phyloP scores from a whole-genome alignment of 805 yeast genomes.

The Yamadazyma ubonensis region DNA sequence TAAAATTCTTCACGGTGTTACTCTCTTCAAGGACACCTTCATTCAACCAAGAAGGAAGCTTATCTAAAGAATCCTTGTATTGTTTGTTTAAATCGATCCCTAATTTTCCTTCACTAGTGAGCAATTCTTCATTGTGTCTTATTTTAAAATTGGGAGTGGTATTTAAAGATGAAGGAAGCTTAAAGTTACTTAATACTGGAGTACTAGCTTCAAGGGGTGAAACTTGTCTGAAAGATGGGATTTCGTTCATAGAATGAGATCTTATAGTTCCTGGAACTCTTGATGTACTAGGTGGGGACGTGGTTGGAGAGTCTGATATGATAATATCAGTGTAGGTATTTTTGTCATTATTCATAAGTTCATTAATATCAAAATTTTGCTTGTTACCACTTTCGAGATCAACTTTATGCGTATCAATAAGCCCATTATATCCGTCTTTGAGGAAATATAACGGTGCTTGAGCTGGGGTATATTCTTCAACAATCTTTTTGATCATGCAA shows the following conservation, averaged over 20 bases:
- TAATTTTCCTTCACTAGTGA: conserved; percentile 40
- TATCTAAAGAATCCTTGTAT: conserved; percentile 1
- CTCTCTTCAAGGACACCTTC: conserved; percentile 13
- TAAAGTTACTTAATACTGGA: conserved; percentile 51
- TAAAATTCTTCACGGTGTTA: conserved; percentile 41
- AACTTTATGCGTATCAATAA: neutral
- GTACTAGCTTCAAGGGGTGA: conserved; percentile 21
- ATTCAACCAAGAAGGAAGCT: conserved; percentile 33
- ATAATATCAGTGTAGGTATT: conserved; percentile 9
- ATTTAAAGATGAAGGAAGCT: conserved; percentile 39
- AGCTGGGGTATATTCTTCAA: conserved; percentile 32
- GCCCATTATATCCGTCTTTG: conserved; percentile 11
- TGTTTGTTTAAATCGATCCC: conserved; percentile 16
- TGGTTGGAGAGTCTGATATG: conserved; percentile 4
- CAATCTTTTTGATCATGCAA: conserved; percentile 49
- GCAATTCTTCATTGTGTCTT: conserved; percentile 54
- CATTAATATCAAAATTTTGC: conserved; percentile 13
- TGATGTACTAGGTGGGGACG: neutral
- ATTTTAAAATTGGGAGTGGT: conserved; percentile 32
- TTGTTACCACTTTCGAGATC: conserved; percentile 12
- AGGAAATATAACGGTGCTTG: conserved; percentile 9
- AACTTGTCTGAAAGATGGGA: conserved; percentile 10
- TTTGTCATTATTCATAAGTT: conserved; percentile 11
- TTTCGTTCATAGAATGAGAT: conserved; percentile 19
- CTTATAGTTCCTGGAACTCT: conserved; percentile 10